These are phyloP conservation scores for Fusarium staphyleae DNA, from an alignment of 2,329 filamentous ascomycete genomes.

Conservation along the genomic window DNA sequence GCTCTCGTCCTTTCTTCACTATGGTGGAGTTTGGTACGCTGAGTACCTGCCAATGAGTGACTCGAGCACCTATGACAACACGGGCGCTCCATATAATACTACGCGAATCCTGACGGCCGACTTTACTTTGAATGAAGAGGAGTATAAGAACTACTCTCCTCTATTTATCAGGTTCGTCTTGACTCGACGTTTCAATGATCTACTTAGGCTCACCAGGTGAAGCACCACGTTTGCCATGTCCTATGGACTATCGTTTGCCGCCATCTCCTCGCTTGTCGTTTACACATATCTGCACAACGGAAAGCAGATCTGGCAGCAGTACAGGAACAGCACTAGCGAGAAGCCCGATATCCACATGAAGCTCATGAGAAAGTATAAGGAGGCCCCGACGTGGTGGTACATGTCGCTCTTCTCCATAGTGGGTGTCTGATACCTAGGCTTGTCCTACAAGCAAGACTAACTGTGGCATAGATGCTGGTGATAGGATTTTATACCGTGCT, in stretches of 20 bases:
- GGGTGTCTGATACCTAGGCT: constrained; percentile 35
- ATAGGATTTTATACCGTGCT: constrained; percentile 63
- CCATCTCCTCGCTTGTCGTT: constrained; percentile 72
- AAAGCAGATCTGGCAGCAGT: constrained; percentile 69
- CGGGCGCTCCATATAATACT: constrained; percentile 68
- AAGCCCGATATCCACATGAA: constrained; percentile 71
- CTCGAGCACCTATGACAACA: constrained; percentile 75
- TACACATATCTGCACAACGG: constrained; percentile 73
- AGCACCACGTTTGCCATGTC: constrained; percentile 75
- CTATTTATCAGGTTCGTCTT: constrained; percentile 63
- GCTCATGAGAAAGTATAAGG: constrained; percentile 67
- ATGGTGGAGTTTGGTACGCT: constrained; percentile 69
- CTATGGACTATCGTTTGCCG: constrained; percentile 76
- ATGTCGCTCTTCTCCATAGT: constrained; percentile 63
- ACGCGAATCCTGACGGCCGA: constrained; percentile 66
- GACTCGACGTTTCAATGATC: no score
- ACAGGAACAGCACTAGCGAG: constrained; percentile 64
- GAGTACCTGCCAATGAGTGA: constrained; percentile 74
- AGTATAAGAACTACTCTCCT: constrained; percentile 72
- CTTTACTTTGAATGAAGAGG: constrained; percentile 67
- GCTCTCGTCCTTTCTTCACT: constrained; percentile 67
- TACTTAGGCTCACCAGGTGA: constrained; percentile 13
- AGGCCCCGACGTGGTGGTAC: constrained; percentile 71
- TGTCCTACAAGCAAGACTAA: constrained; percentile 15
- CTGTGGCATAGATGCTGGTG: constrained; percentile 54